Evolutionary conservation across 331 rosid genomes (phyloP).

Genomic region (Spiraea crenata): DNA sequence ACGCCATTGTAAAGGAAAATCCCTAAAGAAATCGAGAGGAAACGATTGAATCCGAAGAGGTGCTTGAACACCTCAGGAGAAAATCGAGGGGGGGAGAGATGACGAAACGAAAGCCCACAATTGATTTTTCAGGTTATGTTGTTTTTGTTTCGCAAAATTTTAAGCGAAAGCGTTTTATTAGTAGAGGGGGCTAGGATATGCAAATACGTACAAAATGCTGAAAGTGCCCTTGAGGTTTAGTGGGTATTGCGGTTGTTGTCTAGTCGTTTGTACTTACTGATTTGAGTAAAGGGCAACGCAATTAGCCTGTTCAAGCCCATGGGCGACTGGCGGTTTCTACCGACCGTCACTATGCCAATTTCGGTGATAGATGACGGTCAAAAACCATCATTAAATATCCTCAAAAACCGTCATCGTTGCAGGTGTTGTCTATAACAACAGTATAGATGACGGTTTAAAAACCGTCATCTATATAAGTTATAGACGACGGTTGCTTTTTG

Average conservation of each 20-base stretch:
- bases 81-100: not conserved
- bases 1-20: conserved; percentile 51
- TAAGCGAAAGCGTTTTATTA: conserved; percentile 9
- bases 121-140: not conserved
- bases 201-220: not conserved
- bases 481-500: no score
- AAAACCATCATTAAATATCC: no score
- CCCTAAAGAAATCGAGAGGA: not conserved
- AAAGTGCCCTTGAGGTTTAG: conserved; percentile 5
- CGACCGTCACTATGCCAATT: no score
- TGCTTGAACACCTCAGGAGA: conserved; percentile 43
- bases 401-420: no score
- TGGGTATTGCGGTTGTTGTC: not conserved
- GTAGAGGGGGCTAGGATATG: not conserved
- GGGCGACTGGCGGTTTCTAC: conserved; percentile 16
- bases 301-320: not conserved
- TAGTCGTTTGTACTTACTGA: not conserved
- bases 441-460: no score
- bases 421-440: no score
- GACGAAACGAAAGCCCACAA: conserved; percentile 15
- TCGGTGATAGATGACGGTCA: no score
- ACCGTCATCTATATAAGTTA: no score
- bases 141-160: not conserved
- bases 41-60: conserved; percentile 33
- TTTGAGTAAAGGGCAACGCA: not conserved